phyloP scores from a whole-genome alignment of 371 early-diverging fungal species.

The Mucor racemosus region DNA sequence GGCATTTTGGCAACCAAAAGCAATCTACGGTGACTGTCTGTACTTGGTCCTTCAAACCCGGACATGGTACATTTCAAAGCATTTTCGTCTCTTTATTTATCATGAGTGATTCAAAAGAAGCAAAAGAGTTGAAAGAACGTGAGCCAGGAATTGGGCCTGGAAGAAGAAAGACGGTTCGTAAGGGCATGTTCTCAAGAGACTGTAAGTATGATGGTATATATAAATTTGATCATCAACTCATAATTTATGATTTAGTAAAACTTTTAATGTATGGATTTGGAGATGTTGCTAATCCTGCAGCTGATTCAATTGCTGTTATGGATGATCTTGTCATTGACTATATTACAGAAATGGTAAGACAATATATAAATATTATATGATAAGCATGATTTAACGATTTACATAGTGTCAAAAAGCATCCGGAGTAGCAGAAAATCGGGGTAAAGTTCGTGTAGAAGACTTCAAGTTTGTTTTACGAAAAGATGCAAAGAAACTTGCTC shows the following conservation, averaged over 20 bases:
- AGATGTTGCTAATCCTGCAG: constrained; percentile 90
- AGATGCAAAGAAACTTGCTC: constrained; percentile 95
- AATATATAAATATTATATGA: no score
- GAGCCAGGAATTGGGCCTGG: constrained; percentile 55
- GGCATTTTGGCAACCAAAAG: background rate
- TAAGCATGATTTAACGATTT: background rate
- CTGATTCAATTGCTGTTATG: constrained; percentile 92
- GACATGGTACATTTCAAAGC: background rate
- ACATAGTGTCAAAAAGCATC: constrained; percentile 77
- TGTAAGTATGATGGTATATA: constrained; percentile 30
- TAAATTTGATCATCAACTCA: background rate
- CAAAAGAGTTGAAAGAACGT: constrained; percentile 30
- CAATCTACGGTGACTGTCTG: background rate
- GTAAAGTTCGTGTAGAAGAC: constrained; percentile 92
- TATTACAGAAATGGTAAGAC: constrained; percentile 81
- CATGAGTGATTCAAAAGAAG: constrained; percentile 25
- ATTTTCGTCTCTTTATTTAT: background rate
- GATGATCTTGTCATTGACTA: constrained; percentile 95
- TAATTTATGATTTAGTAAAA: constrained; percentile 56
- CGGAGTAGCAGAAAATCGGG: constrained; percentile 62
- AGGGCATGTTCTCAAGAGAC: constrained; percentile 61
- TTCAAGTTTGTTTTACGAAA: constrained; percentile 91
- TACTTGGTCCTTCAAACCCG: background rate
- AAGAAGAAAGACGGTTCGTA: constrained; percentile 54
- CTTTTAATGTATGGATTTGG: constrained; percentile 98